phyloP scores from a whole-genome alignment of 495 filamentous ascomycete genomes.

The Niebla homalea region DNA sequence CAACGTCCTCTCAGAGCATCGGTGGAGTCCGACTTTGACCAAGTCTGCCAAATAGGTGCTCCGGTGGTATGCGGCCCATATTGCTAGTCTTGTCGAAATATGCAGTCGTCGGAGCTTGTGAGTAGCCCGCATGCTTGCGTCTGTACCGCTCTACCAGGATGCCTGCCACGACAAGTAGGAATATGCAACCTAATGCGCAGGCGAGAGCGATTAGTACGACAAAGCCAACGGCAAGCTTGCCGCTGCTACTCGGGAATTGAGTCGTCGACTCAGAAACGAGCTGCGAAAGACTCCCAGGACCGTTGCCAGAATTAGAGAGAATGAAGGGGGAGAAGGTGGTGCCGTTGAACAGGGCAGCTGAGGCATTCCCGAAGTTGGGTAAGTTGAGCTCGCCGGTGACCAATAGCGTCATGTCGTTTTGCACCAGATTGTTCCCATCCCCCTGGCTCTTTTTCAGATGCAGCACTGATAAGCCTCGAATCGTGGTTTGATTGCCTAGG shows the following conservation, averaged over 20 bases:
- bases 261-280: constrained; percentile 65
- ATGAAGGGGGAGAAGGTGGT: constrained; percentile 63
- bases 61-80: constrained; percentile 68
- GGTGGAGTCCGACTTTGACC: constrained; percentile 22
- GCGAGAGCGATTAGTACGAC: constrained; percentile 87
- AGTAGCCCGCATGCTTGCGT: constrained; percentile 74
- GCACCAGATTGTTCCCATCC: constrained; percentile 44
- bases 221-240: constrained; percentile 65
- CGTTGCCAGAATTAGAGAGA: constrained; percentile 52
- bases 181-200: constrained; percentile 72
- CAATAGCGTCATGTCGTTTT: constrained; percentile 56
- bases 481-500: constrained; percentile 48
- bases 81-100: constrained; percentile 62
- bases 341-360: constrained; percentile 81
- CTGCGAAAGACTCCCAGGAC: constrained; percentile 59
- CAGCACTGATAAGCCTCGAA: constrained; percentile 73
- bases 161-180: constrained; percentile 76
- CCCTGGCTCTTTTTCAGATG: constrained; percentile 51
- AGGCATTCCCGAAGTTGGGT: constrained; percentile 64
- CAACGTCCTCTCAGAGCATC: constrained; percentile 11
- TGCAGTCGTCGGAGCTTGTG: constrained; percentile 56
- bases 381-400: constrained; percentile 68
- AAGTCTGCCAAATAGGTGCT: constrained; percentile 55
- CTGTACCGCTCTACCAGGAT: constrained; percentile 73
- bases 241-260: constrained; percentile 38